Percentiles rank a stretch among this genome's conserved stretches.
phyloP scores from a whole-genome alignment of 2,329 filamentous ascomycete species.

The Sarocladium kiliense region DNA sequence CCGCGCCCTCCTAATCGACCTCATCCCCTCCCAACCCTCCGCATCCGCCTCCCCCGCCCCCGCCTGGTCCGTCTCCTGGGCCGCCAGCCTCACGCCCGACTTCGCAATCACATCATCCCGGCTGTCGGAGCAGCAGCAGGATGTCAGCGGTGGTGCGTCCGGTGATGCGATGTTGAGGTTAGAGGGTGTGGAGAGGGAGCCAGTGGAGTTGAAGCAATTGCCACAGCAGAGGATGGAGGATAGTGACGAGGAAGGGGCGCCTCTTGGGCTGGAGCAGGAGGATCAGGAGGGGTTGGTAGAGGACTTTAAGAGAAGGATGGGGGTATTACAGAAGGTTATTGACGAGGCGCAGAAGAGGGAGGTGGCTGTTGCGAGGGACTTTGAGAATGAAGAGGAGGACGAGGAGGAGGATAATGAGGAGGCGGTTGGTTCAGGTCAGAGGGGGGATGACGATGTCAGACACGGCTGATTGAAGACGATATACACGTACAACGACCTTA shows the following conservation, averaged over 20 bases:
- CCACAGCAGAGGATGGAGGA: constrained; percentile 8
- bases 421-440: not conserved
- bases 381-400: constrained; percentile 9
- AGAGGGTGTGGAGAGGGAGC: constrained; percentile 29
- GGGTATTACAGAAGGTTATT: constrained; percentile 46
- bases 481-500: not conserved
- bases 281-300: constrained; percentile 43
- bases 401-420: constrained; percentile 12
- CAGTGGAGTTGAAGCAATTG: constrained; percentile 8
- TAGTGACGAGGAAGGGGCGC: constrained; percentile 7
- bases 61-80: constrained; percentile 55
- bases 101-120: constrained; percentile 58
- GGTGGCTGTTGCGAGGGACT: constrained; percentile 13
- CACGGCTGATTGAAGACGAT: not conserved
- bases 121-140: constrained; percentile 37
- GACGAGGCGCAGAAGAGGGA: constrained; percentile 42
- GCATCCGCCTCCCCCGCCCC: not conserved
- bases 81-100: constrained; percentile 66
- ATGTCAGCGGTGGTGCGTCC: constrained; percentile 20
- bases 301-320: constrained; percentile 55
- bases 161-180: constrained; percentile 26
- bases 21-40: constrained; percentile 30
- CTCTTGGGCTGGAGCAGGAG: constrained; percentile 24
- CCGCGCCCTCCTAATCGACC: constrained; percentile 52
- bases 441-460: constrained; percentile 11